These are phyloP conservation scores for Golubevia sp. DNA, from an alignment of 1,284 basidiomycete species.

Conservation along the genomic window DNA sequence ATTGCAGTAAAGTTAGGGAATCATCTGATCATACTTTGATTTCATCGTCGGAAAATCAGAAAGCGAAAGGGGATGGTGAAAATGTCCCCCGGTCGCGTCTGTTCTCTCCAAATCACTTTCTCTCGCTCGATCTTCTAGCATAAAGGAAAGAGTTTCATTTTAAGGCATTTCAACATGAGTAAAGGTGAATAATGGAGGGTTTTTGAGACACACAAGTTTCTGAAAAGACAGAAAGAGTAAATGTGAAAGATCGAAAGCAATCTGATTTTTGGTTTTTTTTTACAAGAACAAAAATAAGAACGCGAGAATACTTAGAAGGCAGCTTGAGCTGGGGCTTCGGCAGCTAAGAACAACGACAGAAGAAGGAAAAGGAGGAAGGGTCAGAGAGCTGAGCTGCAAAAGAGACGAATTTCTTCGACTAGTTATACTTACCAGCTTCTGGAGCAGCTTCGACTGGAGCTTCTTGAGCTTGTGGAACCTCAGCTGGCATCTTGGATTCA, in stretches of 20 bases:
- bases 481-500: constrained; percentile 49
- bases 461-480: neutral
- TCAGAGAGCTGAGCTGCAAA: neutral
- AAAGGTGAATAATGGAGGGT: too few relatives aligned
- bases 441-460: neutral
- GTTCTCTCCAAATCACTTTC: too few relatives aligned
- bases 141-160: too few relatives aligned
- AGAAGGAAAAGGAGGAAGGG: neutral
- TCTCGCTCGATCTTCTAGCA: too few relatives aligned
- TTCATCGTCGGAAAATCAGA: too few relatives aligned
- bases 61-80: too few relatives aligned
- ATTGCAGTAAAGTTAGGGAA: too few relatives aligned
- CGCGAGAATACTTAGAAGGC: neutral
- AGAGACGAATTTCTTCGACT: neutral
- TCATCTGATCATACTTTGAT: too few relatives aligned
- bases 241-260: too few relatives aligned
- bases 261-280: too few relatives aligned
- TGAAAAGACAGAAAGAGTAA: neutral
- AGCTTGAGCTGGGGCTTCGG: constrained; percentile 3
- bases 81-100: too few relatives aligned
- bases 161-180: too few relatives aligned
- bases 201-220: constrained; percentile 3
- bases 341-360: neutral
- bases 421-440: neutral
- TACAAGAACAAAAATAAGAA: neutral